phyloP scores from a whole-genome alignment of 2,329 filamentous ascomycete genomes.

The Hypoxylon sp. region DNA sequence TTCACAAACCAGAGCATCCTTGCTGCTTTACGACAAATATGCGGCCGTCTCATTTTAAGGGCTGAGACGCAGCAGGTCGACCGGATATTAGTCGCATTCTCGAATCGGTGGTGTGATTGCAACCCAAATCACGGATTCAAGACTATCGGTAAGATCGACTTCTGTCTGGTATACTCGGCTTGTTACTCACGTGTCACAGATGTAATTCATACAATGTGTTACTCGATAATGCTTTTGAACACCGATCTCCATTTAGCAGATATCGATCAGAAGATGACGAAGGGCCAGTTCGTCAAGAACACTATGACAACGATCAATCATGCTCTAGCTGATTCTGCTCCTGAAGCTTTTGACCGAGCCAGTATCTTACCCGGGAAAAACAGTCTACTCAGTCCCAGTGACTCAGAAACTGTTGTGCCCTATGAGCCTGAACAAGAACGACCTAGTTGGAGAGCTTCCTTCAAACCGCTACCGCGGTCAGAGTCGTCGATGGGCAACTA shows the following conservation, averaged over 20 bases:
- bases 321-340: constrained; percentile 78
- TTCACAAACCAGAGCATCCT: constrained; percentile 87
- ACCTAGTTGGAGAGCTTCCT: constrained; percentile 58
- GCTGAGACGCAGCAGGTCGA: constrained; percentile 98
- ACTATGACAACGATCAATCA: constrained; percentile 90
- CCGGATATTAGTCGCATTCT: constrained; percentile 90
- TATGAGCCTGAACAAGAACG: constrained; percentile 46
- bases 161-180: not conserved
- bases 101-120: constrained; percentile 91
- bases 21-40: constrained; percentile 81
- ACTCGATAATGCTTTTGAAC: constrained; percentile 94
- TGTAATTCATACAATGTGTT: constrained; percentile 96
- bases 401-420: constrained; percentile 42
- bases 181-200: constrained; percentile 65
- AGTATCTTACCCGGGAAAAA: constrained; percentile 65
- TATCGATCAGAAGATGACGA: constrained; percentile 96
- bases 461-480: constrained; percentile 63
- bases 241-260: constrained; percentile 96
- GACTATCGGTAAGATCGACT: constrained; percentile 71
- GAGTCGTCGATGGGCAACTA: constrained; percentile 59
- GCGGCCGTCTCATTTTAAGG: constrained; percentile 82
- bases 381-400: constrained; percentile 47
- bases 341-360: constrained; percentile 73
- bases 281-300: constrained; percentile 94
- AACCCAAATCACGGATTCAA: constrained; percentile 96